Percentiles rank a stretch among this genome's conserved stretches.
phyloP scores from a whole-genome alignment of 257 asterid species.

The Solanum ahanhuiri region DNA sequence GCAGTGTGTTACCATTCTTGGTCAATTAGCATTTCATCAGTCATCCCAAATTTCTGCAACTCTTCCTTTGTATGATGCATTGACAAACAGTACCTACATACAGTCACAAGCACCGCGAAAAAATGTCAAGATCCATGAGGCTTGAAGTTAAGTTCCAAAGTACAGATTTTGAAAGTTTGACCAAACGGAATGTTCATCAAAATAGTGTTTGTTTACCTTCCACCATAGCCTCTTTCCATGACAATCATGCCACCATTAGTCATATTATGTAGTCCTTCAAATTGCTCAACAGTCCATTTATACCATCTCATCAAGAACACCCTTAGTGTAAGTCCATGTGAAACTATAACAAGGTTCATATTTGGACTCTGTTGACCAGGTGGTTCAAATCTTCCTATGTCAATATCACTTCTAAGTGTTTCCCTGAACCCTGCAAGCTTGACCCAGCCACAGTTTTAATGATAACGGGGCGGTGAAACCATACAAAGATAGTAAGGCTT shows the following conservation, averaged over 20 bases:
- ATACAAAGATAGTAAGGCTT: neutral
- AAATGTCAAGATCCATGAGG: neutral
- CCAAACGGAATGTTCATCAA: neutral
- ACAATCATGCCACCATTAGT: constrained; percentile 45
- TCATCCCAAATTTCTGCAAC: constrained; percentile 45
- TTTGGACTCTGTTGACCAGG: constrained; percentile 69
- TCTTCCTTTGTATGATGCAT: constrained; percentile 62
- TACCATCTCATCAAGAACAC: constrained; percentile 78
- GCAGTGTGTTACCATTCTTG: constrained; percentile 47
- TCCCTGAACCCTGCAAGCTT: constrained; percentile 60
- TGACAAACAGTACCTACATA: constrained; percentile 52
- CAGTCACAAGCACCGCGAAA: neutral
- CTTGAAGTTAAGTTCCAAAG: neutral
- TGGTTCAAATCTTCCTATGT: constrained; percentile 75
- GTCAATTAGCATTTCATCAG: constrained; percentile 58
- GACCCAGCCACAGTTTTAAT: neutral
- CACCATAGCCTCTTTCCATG: constrained; percentile 82
- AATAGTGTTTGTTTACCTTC: constrained; percentile 33
- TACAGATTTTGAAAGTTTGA: neutral
- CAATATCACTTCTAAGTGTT: constrained; percentile 62
- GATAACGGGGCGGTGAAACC: neutral
- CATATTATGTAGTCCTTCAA: constrained; percentile 60
- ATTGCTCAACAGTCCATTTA: constrained; percentile 72
- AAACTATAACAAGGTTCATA: constrained; percentile 62
- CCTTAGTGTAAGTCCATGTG: constrained; percentile 50